These are phyloP conservation scores for Pseudozyma thailandica DNA, from an alignment of 1,284 basidiomycete species.

Conservation along the genomic window DNA sequence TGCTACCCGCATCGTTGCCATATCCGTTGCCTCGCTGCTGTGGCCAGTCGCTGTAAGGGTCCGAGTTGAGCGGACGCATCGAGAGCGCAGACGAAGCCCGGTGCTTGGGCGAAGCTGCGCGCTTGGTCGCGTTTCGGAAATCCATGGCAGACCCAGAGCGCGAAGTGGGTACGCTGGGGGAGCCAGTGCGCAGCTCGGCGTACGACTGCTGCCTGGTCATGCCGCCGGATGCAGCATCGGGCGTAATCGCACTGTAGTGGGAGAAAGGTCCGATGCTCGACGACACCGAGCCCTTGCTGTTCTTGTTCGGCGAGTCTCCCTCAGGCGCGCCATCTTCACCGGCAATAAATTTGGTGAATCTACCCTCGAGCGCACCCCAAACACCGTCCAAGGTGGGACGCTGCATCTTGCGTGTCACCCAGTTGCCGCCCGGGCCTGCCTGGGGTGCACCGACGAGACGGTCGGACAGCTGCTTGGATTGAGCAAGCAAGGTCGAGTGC, in stretches of 20 bases:
- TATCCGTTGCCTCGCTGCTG: slow-evolving; percentile 21
- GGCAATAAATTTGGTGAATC: slow-evolving; percentile 94
- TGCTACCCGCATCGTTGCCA: slow-evolving; percentile 26
- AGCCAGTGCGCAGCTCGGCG: slow-evolving; percentile 46
- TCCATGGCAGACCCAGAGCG: slow-evolving; percentile 54
- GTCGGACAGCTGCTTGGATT: slow-evolving; percentile 83
- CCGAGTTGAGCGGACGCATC: slow-evolving; percentile 40
- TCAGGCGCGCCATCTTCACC: slow-evolving; percentile 69
- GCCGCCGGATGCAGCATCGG: slow-evolving; percentile 70
- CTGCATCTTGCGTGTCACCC: slow-evolving; percentile 77
- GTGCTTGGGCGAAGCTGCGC: slow-evolving; percentile 46
- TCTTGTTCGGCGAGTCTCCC: slow-evolving; percentile 69
- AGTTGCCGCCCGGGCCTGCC: slow-evolving; percentile 46
- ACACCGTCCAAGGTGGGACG: slow-evolving; percentile 90
- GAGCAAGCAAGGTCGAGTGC: slow-evolving; percentile 77
- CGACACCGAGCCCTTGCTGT: slow-evolving; percentile 49
- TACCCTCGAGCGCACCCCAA: slow-evolving; percentile 91
- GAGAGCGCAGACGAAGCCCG: slow-evolving; percentile 50
- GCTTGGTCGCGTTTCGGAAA: slow-evolving; percentile 42
- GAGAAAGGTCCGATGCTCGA: slow-evolving; percentile 81
- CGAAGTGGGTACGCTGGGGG: slow-evolving; percentile 43
- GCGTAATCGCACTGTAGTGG: slow-evolving; percentile 92
- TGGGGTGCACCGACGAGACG: slow-evolving; percentile 81
- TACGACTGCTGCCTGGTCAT: slow-evolving; percentile 66
- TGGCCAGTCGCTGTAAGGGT: slow-evolving; percentile 50